Evolutionary conservation across 192 early-diverging fungal species (phyloP).

Genomic region (Backusella australiensis): DNA sequence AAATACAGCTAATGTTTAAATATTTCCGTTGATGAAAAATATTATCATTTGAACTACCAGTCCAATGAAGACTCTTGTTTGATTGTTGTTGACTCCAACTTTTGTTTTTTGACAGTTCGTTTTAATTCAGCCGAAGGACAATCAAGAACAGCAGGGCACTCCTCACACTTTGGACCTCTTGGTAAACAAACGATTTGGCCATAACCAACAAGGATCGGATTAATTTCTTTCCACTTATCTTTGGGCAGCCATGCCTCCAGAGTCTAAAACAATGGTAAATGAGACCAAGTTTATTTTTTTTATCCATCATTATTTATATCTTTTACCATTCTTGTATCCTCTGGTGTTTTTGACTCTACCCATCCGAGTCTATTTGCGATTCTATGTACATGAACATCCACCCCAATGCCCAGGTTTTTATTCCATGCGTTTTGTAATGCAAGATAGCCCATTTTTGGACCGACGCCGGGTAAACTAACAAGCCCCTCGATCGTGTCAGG

Average conservation of each 20-base stretch:
- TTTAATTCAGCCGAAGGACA: conserved; percentile 53
- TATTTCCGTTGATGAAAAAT: background rate
- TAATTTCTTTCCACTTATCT: conserved; percentile 84
- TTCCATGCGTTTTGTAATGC: conserved; percentile 86
- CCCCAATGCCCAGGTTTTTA: conserved; percentile 86
- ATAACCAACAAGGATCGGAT: conserved; percentile 87
- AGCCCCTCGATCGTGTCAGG: conserved; percentile 78
- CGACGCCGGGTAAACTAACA: conserved; percentile 84
- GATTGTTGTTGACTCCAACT: background rate
- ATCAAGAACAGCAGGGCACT: conserved; percentile 74
- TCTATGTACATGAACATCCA: conserved; percentile 94
- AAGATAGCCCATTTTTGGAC: conserved; percentile 94
- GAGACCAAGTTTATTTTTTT: background rate
- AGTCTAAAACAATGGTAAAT: conserved; percentile 25
- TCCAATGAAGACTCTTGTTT: conserved; percentile 11
- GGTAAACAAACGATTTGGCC: conserved; percentile 83
- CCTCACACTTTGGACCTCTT: conserved; percentile 68
- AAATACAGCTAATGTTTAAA: background rate
- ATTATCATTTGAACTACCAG: conserved; percentile 7
- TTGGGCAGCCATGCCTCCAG: conserved; percentile 83
- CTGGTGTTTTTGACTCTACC: conserved; percentile 77
- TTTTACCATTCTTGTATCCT: conserved; percentile 68
- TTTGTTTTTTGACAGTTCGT: background rate
- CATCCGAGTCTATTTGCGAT: conserved; percentile 89
- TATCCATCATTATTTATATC: background rate